Base-by-base conservation (phyloP, 2,329 filamentous ascomycete species). In the Colletotrichum sublineola region DNA sequence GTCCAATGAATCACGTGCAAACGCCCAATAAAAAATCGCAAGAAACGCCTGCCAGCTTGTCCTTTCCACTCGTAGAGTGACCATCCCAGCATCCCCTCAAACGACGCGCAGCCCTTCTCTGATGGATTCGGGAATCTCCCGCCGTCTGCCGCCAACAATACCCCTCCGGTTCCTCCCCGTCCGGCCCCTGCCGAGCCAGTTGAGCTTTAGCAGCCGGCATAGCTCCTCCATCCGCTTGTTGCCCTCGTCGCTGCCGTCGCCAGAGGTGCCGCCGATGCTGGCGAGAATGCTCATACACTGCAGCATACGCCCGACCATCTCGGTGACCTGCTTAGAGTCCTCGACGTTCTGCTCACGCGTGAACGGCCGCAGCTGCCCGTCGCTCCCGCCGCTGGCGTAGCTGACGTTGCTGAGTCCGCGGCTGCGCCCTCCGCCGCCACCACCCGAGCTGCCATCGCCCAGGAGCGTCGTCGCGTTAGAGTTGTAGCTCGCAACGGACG, bases 271-370 rank as follows among this genome's bases (percentile, higher is more conserved):
- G 57, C 78, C 80, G 31, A 97, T 89, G 74, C 91, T 92, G 3
- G 94, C 93, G 31, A 99, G 86, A 9, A 99, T 95, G 80, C 93
- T 96, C 82, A 98, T 92, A 81, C 96, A 99, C 84, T 99, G 96
- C 74, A 99, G 86, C 94, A 99, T 97, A 63, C 96, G 88, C 0
- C 95, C 96, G 0, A 98, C 95, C 76, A 96, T 97, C 76, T 98
- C 95, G 0, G 96, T 97, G 66, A 98, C 91, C 78, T 96, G 91
- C 79, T 94, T 89, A 61, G 90, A 92, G 77, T 93, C 89, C 79
- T 92, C 89, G 18, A 90, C 84, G 78, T 90, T 90, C 77, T 90
- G 88, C 77, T 91, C 87, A 68, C 86, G 85, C 5, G 87, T 89
- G 71, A 87, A 89, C 2, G 88, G 87, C n/a, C 86, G 81, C 6